These are phyloP conservation scores for Marasmius fiardii DNA, from an alignment of 1,284 basidiomycete genomes.

Conservation along the genomic window DNA sequence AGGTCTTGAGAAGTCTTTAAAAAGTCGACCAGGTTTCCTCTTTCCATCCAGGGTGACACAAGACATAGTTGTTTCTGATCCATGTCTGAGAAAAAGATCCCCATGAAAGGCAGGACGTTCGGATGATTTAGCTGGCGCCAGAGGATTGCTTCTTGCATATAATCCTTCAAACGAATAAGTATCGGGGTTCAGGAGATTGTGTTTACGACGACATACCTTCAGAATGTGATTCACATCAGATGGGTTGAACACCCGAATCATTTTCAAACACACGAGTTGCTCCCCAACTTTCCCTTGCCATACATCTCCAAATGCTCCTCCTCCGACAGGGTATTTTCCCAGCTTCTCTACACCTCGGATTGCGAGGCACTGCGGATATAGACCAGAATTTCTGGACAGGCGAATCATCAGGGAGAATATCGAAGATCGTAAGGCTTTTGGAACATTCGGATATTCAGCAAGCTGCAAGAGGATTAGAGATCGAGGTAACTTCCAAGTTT, in stretches of 20 bases:
- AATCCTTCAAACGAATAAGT: no score
- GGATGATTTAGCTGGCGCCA: not conserved
- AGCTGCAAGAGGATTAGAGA: not conserved
- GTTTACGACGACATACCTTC: no score
- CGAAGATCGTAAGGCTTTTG: not conserved
- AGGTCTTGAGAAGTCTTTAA: not conserved
- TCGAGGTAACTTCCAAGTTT: no score
- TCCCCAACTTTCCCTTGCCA: not conserved
- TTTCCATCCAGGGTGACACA: conserved; percentile 8
- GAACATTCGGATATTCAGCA: not conserved
- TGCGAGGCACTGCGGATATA: not conserved
- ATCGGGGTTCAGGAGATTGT: no score
- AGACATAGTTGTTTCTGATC: conserved; percentile 12
- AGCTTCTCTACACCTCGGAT: not conserved
- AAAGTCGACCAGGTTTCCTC: conserved; percentile 2
- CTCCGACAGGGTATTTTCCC: no score
- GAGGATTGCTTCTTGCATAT: not conserved
- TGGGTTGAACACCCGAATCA: no score
- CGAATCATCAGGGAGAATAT: not conserved
- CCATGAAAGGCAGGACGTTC: not conserved
- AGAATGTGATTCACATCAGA: no score
- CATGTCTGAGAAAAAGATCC: no score
- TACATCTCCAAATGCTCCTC: not conserved
- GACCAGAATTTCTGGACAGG: not conserved
- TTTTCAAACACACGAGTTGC: no score